phyloP scores from a whole-genome alignment of 768 basidiomycete genomes.

The Lyophyllum decastes region DNA sequence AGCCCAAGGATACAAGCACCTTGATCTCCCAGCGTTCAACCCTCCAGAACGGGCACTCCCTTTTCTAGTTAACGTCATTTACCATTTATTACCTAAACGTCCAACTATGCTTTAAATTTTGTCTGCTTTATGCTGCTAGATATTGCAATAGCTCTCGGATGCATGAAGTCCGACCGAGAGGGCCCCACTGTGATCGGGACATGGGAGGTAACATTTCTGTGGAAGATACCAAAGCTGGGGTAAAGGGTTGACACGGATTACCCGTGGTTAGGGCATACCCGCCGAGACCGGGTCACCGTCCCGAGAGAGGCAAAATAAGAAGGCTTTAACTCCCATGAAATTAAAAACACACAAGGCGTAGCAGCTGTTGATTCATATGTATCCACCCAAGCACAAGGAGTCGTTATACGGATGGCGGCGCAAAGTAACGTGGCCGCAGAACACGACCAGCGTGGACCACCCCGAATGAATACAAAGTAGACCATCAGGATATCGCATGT shows the following conservation, averaged over 20 bases:
- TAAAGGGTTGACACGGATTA: neutral
- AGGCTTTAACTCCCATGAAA: neutral
- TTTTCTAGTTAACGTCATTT: neutral
- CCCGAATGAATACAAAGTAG: neutral
- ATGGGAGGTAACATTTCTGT: neutral
- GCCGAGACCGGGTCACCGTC: neutral
- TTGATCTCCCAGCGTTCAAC: neutral
- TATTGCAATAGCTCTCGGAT: neutral
- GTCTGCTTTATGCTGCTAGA: neutral
- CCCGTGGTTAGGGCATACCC: neutral
- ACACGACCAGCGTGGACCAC: neutral
- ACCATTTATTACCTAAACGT: neutral
- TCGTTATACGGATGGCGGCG: neutral
- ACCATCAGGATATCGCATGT: constrained; percentile 4
- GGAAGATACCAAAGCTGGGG: neutral
- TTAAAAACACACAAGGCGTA: neutral
- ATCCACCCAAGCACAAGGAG: neutral
- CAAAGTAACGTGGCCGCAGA: neutral
- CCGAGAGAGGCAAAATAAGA: neutral
- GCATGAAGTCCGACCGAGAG: neutral
- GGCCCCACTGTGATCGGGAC: neutral
- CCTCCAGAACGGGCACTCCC: neutral
- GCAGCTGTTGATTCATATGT: neutral
- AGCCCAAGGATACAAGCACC: neutral
- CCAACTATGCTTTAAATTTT: neutral